Evolutionary conservation across 306 rosid species (phyloP), one percentile per base, ranked within the genome.

Genomic region (Echinosophora koreensis): DNA sequence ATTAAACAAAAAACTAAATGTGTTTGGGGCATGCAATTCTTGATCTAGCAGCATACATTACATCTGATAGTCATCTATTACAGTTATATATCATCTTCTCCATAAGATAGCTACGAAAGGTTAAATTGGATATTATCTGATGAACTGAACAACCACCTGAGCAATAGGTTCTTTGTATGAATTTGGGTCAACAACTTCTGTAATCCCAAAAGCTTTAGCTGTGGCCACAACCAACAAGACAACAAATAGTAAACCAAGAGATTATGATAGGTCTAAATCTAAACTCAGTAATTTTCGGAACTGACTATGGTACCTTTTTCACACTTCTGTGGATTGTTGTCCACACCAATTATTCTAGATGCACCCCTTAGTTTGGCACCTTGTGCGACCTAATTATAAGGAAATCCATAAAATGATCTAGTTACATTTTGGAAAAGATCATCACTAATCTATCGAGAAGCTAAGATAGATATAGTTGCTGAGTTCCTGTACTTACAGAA

Each of bases 321-420:
- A 66, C 74, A 81, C 86, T 92, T 95, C 37, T 83, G 84, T 37
- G 96, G 88, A 81, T 92, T 95, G 72, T 79, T 90, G 87, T 95
- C 99, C 28, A 95, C 91, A 18, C 99, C 97, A 72, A 95, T 92
- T 84, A 92, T 85, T 76, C 75, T 81, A 35, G 97, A 89, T 50
- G 98, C 98, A 59, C 93, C 98, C 83, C 97, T 83, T 76, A 87
- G 70, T 83, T 88, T 91, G 62, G 94, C 96, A 63, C 93, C 98
- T 79, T 92, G 97, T 49, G 98, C 97, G 77, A 95, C 97, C 97
- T 95, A 77, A 60, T 77, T 44, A 66, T 52, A 41, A 27, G 12
- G 64, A 52, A 71, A 75, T 38, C 49, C 14, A 56, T 32, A 8
- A 69, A 65, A 50, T 52, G 41, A 63, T 77, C 69, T 62, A 44